Evolutionary conservation across 2,329 filamentous ascomycete genomes (phyloP).

Genomic region (Aspergillus pseudoterreus): DNA sequence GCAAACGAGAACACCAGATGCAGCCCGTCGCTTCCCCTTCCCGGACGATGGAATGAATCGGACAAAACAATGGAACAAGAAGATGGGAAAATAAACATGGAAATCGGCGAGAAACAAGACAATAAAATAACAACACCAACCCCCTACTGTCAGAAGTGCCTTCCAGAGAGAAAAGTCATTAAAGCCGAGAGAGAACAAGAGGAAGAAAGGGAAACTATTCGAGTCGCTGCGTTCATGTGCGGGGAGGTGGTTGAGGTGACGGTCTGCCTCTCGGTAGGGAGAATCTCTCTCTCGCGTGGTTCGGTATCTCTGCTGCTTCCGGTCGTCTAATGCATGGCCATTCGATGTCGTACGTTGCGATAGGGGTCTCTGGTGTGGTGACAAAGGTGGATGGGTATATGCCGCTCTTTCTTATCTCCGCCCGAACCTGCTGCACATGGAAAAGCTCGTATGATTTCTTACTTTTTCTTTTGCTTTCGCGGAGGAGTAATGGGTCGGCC

Average conservation of each 20-base stretch:
- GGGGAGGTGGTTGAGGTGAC: constrained; percentile 15
- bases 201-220: constrained; percentile 2
- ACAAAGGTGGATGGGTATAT: constrained; percentile 24
- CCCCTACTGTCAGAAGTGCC: constrained; percentile 21
- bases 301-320: constrained; percentile 16
- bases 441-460: constrained; percentile 68
- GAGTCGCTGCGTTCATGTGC: constrained; percentile 20
- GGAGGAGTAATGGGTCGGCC: constrained; percentile 67
- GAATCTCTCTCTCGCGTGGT: constrained; percentile 12
- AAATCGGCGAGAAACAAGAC: constrained; percentile 5
- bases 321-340: constrained; percentile 22
- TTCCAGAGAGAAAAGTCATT: constrained; percentile 22
- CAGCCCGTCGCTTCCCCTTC: constrained; percentile 25
- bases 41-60: constrained; percentile 14
- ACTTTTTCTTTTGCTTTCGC: constrained; percentile 68
- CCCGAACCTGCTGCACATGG: constrained; percentile 84
- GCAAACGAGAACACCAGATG: constrained; percentile 26
- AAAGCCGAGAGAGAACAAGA: constrained; percentile 19
- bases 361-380: constrained; percentile 21
- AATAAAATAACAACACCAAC: constrained; percentile 15
- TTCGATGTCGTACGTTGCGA: constrained; percentile 20
- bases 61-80: constrained; percentile 15
- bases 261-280: constrained; percentile 16
- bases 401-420: constrained; percentile 67
- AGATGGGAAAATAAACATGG: constrained; percentile 12